Evolutionary conservation across 192 early-diverging fungal genomes (phyloP), one percentile per base, ranked within the genome.

Genomic region (Spizellomyces sp.): DNA sequence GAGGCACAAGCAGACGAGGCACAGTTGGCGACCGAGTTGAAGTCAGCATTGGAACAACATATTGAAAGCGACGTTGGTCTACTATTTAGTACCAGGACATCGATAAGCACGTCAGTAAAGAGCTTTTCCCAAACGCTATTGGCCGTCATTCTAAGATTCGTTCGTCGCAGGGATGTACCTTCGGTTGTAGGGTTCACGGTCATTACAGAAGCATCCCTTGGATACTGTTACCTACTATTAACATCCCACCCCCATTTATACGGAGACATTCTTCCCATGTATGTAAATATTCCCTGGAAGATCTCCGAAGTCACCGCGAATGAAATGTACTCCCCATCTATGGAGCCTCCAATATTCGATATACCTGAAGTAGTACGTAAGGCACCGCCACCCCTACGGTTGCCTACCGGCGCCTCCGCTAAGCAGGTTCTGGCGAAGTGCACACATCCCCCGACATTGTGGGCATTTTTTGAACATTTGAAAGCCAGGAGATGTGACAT

Each of bases 181-280:
- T 86, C 75, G 52, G 76, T 91, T 45, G 75, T 89, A 68, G 92
- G 91, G 12, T 77, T 86, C 7, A 78, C 75, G 4, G 69, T 87
- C 8, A 67, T 93, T 5, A 83, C 83, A 4, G 91, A 92, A 57
- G 64, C 84, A 4, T 93, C 87, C 58, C 77, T 94, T 44, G 89
- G 90, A n/a, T 90, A 91, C 66, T 89, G 88, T 36, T 70, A 91
- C 12, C 55, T 94, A 15, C 71, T 85, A 7, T 54, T 90, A 54
- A 86, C 88, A 8, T 78, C 81, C 0, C 79, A 84, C 12, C 79
- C 75, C 48, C 83, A 86, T 50, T 71, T 90, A 3, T 79, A 87
- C 55, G 87, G 88, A 3, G 57, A 71, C 58, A 58, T 73, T 47
- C 68, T 75, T 36, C 52, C 75, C 36, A 50, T 52, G 14, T 45